phyloP scores from a whole-genome alignment of 108 stramenopile species.

The Craspedostauros australis region DNA sequence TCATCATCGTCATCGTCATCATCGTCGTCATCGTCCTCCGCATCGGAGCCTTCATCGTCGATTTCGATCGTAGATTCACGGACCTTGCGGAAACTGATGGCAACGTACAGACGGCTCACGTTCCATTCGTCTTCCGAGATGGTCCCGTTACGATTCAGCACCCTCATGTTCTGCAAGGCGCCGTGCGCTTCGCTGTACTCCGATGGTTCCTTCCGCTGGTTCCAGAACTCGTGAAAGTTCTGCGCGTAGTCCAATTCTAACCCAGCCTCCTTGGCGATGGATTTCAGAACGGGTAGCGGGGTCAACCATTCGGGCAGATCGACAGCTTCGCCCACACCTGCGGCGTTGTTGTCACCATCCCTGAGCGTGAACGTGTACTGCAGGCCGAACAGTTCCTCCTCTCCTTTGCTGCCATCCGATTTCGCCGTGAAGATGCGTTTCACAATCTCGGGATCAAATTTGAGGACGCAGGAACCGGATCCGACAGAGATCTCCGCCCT shows the following conservation, averaged over 20 bases:
- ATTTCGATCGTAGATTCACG: slow-evolving; percentile 57
- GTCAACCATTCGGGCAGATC: slow-evolving; percentile 87
- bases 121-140: slow-evolving; percentile 84
- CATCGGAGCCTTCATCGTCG: slow-evolving; percentile 55
- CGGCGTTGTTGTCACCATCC: slow-evolving; percentile 72
- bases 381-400: slow-evolving; percentile 74
- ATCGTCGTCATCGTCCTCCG: slow-evolving; percentile 45
- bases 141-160: slow-evolving; percentile 65
- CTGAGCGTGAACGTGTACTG: slow-evolving; percentile 84
- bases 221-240: slow-evolving; percentile 83
- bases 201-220: slow-evolving; percentile 49
- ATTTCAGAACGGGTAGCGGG: slow-evolving; percentile 57
- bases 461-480: slow-evolving; percentile 60
- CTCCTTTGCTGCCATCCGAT: slow-evolving; percentile 8
- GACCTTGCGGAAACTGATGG: slow-evolving; percentile 85
- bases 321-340: slow-evolving; percentile 79
- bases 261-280: slow-evolving; percentile 67
- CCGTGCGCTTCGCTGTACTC: slow-evolving; percentile 48
- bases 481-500: slow-evolving; percentile 61
- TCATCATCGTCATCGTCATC: slow-evolving; percentile 22
- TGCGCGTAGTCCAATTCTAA: slow-evolving; percentile 66
- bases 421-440: slow-evolving; percentile 36
- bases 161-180: slow-evolving; percentile 84
- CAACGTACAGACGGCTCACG: slow-evolving; percentile 75
- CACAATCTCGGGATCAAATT: slow-evolving; percentile 56